These are phyloP conservation scores for Fraxinus latifolia DNA, from an alignment of 305 asterid genomes.

Conservation along the genomic window DNA sequence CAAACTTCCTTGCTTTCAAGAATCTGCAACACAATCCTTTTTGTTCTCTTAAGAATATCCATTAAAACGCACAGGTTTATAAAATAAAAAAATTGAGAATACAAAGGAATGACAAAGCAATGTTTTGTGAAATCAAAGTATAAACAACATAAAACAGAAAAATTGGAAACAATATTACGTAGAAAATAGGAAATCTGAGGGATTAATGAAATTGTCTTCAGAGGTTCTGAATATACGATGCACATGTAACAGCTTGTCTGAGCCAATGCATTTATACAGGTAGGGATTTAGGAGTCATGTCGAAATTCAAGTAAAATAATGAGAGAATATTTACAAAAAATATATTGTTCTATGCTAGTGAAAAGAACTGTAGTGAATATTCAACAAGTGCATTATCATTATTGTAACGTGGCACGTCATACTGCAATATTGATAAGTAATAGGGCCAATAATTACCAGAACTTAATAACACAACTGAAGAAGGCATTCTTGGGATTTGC, in stretches of 20 bases:
- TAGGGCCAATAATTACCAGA: neutral
- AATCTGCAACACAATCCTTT: conserved; percentile 48
- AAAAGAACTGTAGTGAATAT: neutral
- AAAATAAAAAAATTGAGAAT: neutral
- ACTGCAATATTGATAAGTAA: neutral
- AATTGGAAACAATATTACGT: neutral
- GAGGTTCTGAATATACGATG: neutral
- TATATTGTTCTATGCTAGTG: neutral
- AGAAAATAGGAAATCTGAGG: neutral
- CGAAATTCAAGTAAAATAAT: neutral
- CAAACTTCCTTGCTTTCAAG: conserved; percentile 89
- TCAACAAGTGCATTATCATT: neutral
- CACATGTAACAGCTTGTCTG: neutral
- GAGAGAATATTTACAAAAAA: neutral
- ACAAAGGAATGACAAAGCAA: neutral
- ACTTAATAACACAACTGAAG: neutral
- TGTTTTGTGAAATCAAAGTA: neutral
- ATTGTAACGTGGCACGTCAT: neutral
- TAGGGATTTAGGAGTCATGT: neutral
- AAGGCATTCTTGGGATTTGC: neutral
- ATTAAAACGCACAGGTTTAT: neutral
- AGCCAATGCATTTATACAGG: neutral
- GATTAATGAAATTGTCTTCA: neutral
- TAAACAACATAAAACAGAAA: neutral
- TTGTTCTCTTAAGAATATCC: conserved; percentile 8